Evolutionary conservation across 805 yeast genomes (phyloP), one percentile per base, ranked within the genome.

Genomic region (Lachancea sp.): DNA sequence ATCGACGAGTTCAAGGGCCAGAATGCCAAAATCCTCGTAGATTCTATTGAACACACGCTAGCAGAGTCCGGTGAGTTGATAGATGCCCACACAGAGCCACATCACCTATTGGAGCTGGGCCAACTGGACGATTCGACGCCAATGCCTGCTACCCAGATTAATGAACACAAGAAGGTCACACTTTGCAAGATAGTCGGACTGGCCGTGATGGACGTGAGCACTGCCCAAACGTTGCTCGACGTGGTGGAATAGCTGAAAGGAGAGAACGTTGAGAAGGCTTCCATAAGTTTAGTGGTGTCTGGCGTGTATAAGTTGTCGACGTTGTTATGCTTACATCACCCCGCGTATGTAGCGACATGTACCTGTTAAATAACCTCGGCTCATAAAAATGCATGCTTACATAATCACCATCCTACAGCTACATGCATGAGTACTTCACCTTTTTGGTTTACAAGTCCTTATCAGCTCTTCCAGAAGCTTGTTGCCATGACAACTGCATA

Each of bases 41-140:
- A 81, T 53, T 79, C 86, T 0, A 66, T 65, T 36, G 74, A 72
- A 15, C 83, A 80, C 49, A 69, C 79, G 11, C 55, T 77, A 19
- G 62, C 63, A 3, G 88, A 81, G 60, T 81, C 87, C 1, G 88
- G 88, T 2, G 88, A 81, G 50, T 63, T 81, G 42, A 73, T 79
- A 38, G 74, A 72, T 53, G 68, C 72, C 37, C 58, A 61, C 2
- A 69, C 77, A 18, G 49, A 57, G 1, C 60, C 51, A 2, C 57
- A 61, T 1, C 65, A 72, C n/a, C 59, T 79, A 37, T 56, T 77
- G 6, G 81, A 77, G 54, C 53, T 79, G 35, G 70, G 77, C 1
- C 68, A 72, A 18, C 45, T 77, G 40, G 64, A 57, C 27, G 41
- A 16, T 8, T 17, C 26, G 9, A 12, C 40, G 2, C 20, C 22